Evolutionary conservation across 2,329 filamentous ascomycete genomes (phyloP).

Genomic region (Colletotrichum chlorophyti): DNA sequence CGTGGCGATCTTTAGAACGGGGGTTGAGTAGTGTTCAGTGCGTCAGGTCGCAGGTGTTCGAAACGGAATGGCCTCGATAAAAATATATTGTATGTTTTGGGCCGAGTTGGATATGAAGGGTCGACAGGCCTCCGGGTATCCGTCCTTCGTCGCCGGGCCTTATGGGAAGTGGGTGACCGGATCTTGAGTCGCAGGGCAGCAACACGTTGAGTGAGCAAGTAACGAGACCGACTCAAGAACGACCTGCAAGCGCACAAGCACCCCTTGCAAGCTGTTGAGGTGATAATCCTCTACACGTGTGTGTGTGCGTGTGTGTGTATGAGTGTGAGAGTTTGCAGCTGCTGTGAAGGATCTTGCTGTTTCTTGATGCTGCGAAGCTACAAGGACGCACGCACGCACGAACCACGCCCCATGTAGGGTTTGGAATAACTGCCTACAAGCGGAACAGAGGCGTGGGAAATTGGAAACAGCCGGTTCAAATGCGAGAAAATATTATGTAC

Average conservation of each 20-base stretch:
- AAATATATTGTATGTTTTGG: constrained; percentile 21
- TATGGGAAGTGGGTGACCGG: not conserved
- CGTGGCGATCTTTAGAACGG: constrained; percentile 29
- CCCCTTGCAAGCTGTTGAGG: not conserved
- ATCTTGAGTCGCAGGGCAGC: not conserved
- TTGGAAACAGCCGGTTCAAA: not conserved
- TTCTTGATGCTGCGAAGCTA: constrained; percentile 13
- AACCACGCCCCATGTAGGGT: constrained; percentile 9
- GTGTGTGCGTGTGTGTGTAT: not conserved
- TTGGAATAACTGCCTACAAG: no score
- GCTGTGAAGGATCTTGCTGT: not conserved
- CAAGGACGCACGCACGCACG: constrained; percentile 18
- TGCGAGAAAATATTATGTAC: constrained; percentile 1
- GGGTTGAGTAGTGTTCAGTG: constrained; percentile 24
- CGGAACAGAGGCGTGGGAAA: not conserved
- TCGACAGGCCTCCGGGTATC: no score
- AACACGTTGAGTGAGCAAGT: not conserved
- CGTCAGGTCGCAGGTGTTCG: constrained; percentile 25
- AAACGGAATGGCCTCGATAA: constrained; percentile 30
- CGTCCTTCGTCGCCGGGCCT: no score
- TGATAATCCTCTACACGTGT: not conserved
- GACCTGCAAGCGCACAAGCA: constrained; percentile 24
- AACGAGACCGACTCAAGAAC: not conserved
- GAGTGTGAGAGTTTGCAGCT: no score
- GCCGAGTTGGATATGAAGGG: not conserved